Base-by-base conservation (phyloP, 768 basidiomycete genomes). In the Podaxis rugospora region DNA sequence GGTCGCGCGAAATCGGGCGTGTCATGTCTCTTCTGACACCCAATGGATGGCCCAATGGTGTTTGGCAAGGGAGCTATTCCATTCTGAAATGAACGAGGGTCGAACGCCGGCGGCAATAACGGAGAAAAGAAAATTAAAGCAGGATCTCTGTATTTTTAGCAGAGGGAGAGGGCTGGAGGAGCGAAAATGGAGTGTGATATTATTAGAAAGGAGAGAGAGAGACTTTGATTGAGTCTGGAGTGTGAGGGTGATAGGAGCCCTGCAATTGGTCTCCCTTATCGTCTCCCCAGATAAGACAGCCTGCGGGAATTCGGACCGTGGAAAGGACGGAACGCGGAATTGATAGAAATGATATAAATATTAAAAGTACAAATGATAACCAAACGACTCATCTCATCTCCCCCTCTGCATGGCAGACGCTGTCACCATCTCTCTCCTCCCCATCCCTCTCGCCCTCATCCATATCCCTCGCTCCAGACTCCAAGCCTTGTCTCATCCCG, bases 401-500 rank as follows among this genome's bases (percentile, higher is more conserved):
- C 25, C 39, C 57, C 5, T 21, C 51, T 18, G 37, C 35, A 61
- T 61, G 59, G 59, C 59, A 32, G 59, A 61, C 53, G 52, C 59
- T 9, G 75, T 75, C 65, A 90, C 90, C 57, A 85, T 92, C 63
- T 78, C 88, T 35, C 80, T 90, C 59, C 87, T 91, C 66, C 87
- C 88, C 27, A 81, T 86, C 52, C 80, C 85, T 32, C 83, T 92
- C 55, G 83, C 85, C 55, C 85, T 92, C 68, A 84, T 90, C 53
- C 88, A 87, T 68, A 82, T 92, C 61, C 90, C 90, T 51, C 86
- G 89, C 59, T 77, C 81, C n/a, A 83, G 88, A 55, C 80, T 90
- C 14, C 68, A 78, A 27, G 74, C 78, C 1, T 76, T 89, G 56
- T 82, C 82, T 7, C 81, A 84, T 64, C 83, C 83, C 28, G 69